Evolutionary conservation across 352 stramenopile species (phyloP), one percentile per base, ranked within the genome.

Genomic region (Pythium pyrilobum): DNA sequence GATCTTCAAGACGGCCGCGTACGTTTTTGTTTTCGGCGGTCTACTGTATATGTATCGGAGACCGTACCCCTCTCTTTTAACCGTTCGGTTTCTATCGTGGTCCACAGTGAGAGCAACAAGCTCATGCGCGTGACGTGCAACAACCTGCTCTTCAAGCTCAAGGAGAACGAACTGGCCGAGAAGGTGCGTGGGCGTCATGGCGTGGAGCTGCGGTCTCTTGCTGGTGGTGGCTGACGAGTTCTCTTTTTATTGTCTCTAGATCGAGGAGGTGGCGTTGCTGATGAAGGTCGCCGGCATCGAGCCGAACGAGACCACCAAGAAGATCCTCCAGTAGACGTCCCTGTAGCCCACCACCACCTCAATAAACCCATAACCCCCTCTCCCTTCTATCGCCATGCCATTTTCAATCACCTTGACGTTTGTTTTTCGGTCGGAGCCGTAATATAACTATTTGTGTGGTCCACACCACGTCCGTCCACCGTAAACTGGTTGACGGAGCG

Each of bases 111-210:
- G 49, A 58, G 64, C 54, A 77, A 81, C 58, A 87, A 87, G 64
- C 65, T 91, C 34, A 81, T 89, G 68, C 80, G 80, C 59, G 80
- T 91, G 72, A 91, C 80, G 54, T 91, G 80, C 76, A 91, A 91
- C 76, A 89, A 91, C 68, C 44, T 91, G 54, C 65, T 91, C 21
- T 89, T 88, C 63, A 87, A 91, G 72, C 76, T 91, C n/a, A 91
- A 91, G 68, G 72, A 87, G 56, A 74, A 77, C 50, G 77, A 84
- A 34, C 64, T 88, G 62, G 64, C 76, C 50, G 80, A 91, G 24
- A 87, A 90, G 59, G 59, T 67, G 10, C 24, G 51, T 31, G 13
- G n/a, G 16, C 24, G 15, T 36, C 31, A 8, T 36, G 31, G 8
- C 31, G 31, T 36, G 31, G 31, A 36, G 29, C 46, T 43, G 29